Evolutionary conservation across 768 basidiomycete species (phyloP).

Genomic region (Tylopilus rubrobrunneus): DNA sequence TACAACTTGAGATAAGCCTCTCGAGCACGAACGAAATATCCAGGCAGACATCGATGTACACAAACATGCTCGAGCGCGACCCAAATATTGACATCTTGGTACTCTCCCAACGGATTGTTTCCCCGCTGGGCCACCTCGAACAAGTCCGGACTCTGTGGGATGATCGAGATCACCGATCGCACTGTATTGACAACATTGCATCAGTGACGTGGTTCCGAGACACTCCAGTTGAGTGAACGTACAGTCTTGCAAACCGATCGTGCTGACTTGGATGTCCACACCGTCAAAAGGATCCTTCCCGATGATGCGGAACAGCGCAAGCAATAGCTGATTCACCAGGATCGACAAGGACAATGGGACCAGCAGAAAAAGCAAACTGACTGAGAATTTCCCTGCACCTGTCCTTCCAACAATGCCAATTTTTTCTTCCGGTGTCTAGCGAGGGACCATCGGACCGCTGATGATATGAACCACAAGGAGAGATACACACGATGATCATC

Average conservation of each 20-base stretch:
- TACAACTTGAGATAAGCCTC: too few species aligned
- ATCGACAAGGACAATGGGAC: background rate
- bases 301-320: constrained; percentile 72
- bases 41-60: too few species aligned
- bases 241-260: constrained; percentile 65
- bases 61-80: constrained; percentile 65
- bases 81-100: constrained; percentile 86
- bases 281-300: constrained; percentile 70
- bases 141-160: constrained; percentile 59
- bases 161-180: too few species aligned
- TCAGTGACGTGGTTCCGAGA: too few species aligned
- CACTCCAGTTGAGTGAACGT: constrained; percentile 1
- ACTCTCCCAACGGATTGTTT: constrained; percentile 78
- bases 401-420: too few species aligned
- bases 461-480: too few species aligned
- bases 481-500: too few species aligned
- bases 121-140: constrained; percentile 75
- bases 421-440: too few species aligned
- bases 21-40: too few species aligned
- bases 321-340: constrained; percentile 41
- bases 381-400: too few species aligned
- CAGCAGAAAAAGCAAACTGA: background rate
- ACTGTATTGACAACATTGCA: too few species aligned
- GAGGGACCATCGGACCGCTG: too few species aligned
- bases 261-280: constrained; percentile 75